phyloP scores from a whole-genome alignment of 192 early-diverging fungal genomes.

The Backusella liffmaniae region DNA sequence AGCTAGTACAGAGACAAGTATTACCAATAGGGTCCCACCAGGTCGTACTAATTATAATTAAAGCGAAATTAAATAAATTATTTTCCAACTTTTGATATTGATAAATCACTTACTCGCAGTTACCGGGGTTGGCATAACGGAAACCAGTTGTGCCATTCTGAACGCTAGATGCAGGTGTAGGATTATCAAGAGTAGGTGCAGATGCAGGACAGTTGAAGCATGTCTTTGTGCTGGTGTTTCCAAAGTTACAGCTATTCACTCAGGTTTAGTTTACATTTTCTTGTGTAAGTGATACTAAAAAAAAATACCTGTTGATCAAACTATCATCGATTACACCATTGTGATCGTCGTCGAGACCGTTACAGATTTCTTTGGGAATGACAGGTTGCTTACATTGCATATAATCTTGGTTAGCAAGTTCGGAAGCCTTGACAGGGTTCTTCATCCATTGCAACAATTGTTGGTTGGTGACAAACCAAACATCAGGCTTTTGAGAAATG shows the following conservation, averaged over 20 bases:
- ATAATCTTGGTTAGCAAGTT: constrained; percentile 60
- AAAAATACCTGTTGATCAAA: constrained; percentile 33
- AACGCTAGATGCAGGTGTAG: constrained; percentile 36
- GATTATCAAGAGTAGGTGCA: constrained; percentile 37
- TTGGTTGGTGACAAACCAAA: constrained; percentile 72
- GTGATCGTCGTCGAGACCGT: constrained; percentile 60
- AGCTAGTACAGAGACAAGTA: constrained; percentile 52
- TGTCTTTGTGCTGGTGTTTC: constrained; percentile 41
- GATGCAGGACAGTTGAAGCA: constrained; percentile 55
- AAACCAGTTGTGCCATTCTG: constrained; percentile 31
- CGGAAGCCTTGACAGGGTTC: constrained; percentile 70
- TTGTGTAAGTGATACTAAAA: background rate
- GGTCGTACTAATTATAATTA: constrained; percentile 39
- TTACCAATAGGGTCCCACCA: constrained; percentile 68
- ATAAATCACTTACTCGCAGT: constrained; percentile 48
- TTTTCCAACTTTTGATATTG: background rate
- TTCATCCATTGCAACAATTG: constrained; percentile 73
- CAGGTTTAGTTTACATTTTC: background rate
- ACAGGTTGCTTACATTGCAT: constrained; percentile 61
- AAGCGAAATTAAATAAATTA: background rate
- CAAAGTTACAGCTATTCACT: constrained; percentile 45
- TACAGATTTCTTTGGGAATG: constrained; percentile 64
- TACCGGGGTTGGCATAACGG: constrained; percentile 46
- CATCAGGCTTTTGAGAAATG: constrained; percentile 50
- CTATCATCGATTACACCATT: constrained; percentile 38